Percentiles rank a stretch among this genome's conserved stretches.
phyloP scores from a whole-genome alignment of 495 filamentous ascomycete species.

The Cladorrhinum samala region DNA sequence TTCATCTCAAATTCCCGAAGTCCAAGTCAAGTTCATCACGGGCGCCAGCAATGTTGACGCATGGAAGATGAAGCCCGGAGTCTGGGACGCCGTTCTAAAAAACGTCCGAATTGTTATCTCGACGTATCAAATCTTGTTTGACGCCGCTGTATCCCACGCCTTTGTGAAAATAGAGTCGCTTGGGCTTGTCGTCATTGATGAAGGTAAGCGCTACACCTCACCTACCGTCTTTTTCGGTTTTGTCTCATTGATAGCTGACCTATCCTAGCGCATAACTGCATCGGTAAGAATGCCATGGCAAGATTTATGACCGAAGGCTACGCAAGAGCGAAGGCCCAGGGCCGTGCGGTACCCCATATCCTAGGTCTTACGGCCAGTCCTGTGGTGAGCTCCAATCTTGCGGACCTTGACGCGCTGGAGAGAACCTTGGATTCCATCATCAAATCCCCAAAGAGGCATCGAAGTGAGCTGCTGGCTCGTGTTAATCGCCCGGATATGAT shows the following conservation, averaged over 20 bases:
- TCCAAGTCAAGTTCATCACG: slow-evolving; percentile 57
- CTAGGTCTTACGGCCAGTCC: slow-evolving; percentile 86
- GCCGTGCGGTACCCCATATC: slow-evolving; percentile 57
- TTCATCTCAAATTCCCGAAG: slow-evolving; percentile 52
- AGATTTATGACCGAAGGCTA: slow-evolving; percentile 78
- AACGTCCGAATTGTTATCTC: slow-evolving; percentile 70
- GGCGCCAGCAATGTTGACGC: slow-evolving; percentile 65
- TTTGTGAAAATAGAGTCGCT: slow-evolving; percentile 66
- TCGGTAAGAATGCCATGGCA: slow-evolving; percentile 57
- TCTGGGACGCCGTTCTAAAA: slow-evolving; percentile 68
- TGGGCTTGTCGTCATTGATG: slow-evolving; percentile 77
- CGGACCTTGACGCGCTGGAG: slow-evolving; percentile 57
- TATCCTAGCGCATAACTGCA: slow-evolving; percentile 62
- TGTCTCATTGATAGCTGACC: slow-evolving; percentile 7
- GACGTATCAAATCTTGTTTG: slow-evolving; percentile 67
- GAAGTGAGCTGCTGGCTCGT: slow-evolving; percentile 60
- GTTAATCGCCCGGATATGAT: slow-evolving; percentile 61
- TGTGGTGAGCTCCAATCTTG: slow-evolving; percentile 51
- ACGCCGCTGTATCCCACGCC: slow-evolving; percentile 75
- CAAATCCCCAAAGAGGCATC: slow-evolving; percentile 63
- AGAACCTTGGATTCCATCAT: slow-evolving; percentile 67
- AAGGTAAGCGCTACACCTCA: slow-evolving; percentile 57
- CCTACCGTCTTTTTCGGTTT: not conserved
- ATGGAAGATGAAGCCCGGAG: slow-evolving; percentile 59
- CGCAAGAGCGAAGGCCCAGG: slow-evolving; percentile 31